Evolutionary conservation across 495 filamentous ascomycete species (phyloP), one percentile per base, ranked within the genome.

Genomic region (Staphylotrichum longicolle): DNA sequence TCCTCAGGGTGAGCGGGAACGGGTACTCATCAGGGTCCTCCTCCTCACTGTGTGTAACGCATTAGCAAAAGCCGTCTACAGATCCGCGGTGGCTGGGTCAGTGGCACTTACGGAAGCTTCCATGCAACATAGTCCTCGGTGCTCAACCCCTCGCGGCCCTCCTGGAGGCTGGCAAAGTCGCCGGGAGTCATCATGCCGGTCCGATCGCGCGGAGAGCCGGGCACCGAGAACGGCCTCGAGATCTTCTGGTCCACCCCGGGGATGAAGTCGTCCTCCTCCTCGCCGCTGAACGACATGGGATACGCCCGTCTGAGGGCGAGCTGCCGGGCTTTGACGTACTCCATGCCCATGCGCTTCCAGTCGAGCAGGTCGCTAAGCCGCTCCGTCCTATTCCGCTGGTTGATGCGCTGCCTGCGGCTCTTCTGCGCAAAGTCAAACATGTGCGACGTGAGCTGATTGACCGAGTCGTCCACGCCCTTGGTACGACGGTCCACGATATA

Each of bases 281-380:
- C 80, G 50, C 81, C 86, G 35, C 84, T 84, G 67, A 96, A 98
- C 0, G 90, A 92, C 15, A 79, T 78, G 32, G 94, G 94, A 67
- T 98, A 98, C 30, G 94, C 94, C 82, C 94, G 85, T 59, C 94
- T 81, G 62, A 98, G 78, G 12, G 94, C 94, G 61, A 98, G 75
- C 74, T 98, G 95, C 41, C 94, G 85, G 40, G 94, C 94, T 77
- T 98, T 98, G 75, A 96, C 90, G 66, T 98, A 98, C 74, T 98
- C 94, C 89, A 97, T 85, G 10, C 94, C 94, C 94, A 98, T 98
- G 45, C 94, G 82, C 81, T 98, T 98, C 94, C 94, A 98, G 75
- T 98, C 94, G 50, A 98, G 79, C 37, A 98, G 80, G 72, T 98
- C 94, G 66, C 91, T 95, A 53, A 98, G 77, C 30, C 94, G 85